Evolutionary conservation across 2,329 filamentous ascomycete species (phyloP), one percentile per base, ranked within the genome.

Genomic region (Neonectria neomacrospora): DNA sequence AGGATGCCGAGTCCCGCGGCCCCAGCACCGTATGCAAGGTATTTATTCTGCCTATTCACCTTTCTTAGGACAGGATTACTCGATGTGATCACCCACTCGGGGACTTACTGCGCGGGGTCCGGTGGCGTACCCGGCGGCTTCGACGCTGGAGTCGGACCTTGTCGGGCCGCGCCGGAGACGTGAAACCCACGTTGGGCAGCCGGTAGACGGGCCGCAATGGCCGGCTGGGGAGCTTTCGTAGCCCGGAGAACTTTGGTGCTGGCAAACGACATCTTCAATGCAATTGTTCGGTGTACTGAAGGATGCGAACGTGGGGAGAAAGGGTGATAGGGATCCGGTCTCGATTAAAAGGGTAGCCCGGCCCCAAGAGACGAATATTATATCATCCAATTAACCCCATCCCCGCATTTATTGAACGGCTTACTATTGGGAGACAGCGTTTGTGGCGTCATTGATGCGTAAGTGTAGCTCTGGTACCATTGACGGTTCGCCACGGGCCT

Each of bases 361-460:
- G n/a, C n/a, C 42, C 23, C 37, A 20, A n/a, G 28, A 34, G 44
- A 51, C 41, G 30, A 16, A 48, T 16, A 9, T 26, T 34, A 22
- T 41, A 26, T 50, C 14, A 26, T 32, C 57, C 41, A 63, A 63
- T 64, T 18, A 34, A 62, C 34, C 32, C 32, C 59, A 53, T 58
- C 54, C 53, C 54, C 52, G 20, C 39, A 47, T 44, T 11, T 11
- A 10, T 18, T 20, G 37, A 47, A 37, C 14, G 6, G 12, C 18
- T 23, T 16, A 47, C 42, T 61, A 50, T 48, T 61, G 12, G 28
- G 26, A 10, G 26, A 4, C 20, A 41, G 30, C 42, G 34, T 54
- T 65, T 58, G 58, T 73, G 64, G 65, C 71, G 71, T 73, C 71
- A 73, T 73, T 48, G 53, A 68, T 73, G 60, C 60, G 69, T 71